These are phyloP conservation scores for Leptographium flavum DNA, from an alignment of 2,329 filamentous ascomycete genomes.

Conservation along the genomic window DNA sequence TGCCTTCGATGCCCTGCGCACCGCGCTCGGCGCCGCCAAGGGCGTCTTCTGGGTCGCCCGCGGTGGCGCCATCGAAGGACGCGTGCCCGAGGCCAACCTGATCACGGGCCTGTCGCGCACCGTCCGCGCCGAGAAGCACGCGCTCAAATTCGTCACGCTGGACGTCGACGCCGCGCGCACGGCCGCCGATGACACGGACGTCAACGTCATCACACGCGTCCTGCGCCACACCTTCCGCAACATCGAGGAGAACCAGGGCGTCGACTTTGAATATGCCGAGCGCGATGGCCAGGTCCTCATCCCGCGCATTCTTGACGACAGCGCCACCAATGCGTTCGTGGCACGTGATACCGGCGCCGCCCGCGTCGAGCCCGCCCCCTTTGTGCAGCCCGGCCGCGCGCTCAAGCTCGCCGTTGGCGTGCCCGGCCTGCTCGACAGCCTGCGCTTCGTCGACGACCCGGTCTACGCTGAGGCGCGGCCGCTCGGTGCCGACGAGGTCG, in stretches of 20 bases:
- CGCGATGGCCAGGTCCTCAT: constrained; percentile 6
- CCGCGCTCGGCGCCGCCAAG: no score
- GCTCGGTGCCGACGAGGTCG: constrained; percentile 13
- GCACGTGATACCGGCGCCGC: constrained; percentile 1
- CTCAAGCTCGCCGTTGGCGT: constrained; percentile 8
- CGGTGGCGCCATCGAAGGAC: constrained; percentile 8
- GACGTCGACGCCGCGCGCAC: constrained; percentile 12
- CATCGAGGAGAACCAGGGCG: no score
- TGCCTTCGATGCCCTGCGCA: no score
- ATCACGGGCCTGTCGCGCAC: constrained; percentile 13
- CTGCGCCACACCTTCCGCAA: no score
- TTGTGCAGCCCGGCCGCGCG: constrained; percentile 5
- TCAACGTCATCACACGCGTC: no score
- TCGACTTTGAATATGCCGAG: neutral
- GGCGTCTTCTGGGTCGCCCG: constrained; percentile 3
- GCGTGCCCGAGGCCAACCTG: constrained; percentile 6
- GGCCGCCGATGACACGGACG: no score
- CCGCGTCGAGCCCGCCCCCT: neutral
- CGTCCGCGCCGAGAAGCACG: constrained; percentile 13
- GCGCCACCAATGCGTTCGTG: constrained; percentile 23
- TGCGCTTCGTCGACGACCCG: constrained; percentile 14
- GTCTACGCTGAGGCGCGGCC: neutral
- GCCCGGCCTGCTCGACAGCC: constrained; percentile 15
- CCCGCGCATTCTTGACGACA: constrained; percentile 5
- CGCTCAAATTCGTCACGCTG: constrained; percentile 12